Evolutionary conservation across 306 rosid genomes (phyloP), one percentile per base, ranked within the genome.

Genomic region (Leucaena leucocephala): DNA sequence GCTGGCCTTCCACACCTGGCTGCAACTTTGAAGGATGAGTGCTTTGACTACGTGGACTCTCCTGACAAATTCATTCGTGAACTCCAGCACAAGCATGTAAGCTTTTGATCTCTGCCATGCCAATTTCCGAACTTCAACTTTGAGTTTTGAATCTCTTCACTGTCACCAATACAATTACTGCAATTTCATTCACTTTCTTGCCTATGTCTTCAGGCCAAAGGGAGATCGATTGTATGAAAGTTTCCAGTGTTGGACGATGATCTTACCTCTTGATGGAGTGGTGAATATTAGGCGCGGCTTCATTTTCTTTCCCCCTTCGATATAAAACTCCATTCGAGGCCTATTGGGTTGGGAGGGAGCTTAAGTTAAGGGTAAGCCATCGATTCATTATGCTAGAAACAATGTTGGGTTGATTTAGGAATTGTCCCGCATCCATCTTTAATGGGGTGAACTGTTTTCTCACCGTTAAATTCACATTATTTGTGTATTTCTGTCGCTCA

Each of bases 21-120:
- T 3, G 86, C 73, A 38, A 61, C 74, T 39, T 64, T 93, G 75
- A 93, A 89, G 86, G 74, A 84, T 57, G 94, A 93, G 73, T 88
- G 85, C 84, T 52, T 36, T 36, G 81, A 85, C 33, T 87, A 75
- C 48, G 66, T 92, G 12, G 92, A 89, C 22, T 63, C 36, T 14
- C 85, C 91, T 44, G 57, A 83, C 64, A 86, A 74, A 19, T 85
- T 91, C 74, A 81, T 88, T 67, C 74, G 38, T 59, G 77, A 89
- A 68, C 48, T 86, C 7, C 75, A 77, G 36, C 76, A 63, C 3
- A 83, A 79, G 54, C 81, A 83, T 40, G 88, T 83, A 54, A 27
- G 27, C 1, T 27, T 27, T 27, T 27, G 27, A 27, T 27, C 27
- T 27, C 27, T 27, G 27, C 27, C 27, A 27, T 27, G 27, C 27